Percentiles rank a stretch among this genome's conserved stretches.
Conservation (phyloP, 208 protist species). For the Acanthamoeba healyi region DNA sequence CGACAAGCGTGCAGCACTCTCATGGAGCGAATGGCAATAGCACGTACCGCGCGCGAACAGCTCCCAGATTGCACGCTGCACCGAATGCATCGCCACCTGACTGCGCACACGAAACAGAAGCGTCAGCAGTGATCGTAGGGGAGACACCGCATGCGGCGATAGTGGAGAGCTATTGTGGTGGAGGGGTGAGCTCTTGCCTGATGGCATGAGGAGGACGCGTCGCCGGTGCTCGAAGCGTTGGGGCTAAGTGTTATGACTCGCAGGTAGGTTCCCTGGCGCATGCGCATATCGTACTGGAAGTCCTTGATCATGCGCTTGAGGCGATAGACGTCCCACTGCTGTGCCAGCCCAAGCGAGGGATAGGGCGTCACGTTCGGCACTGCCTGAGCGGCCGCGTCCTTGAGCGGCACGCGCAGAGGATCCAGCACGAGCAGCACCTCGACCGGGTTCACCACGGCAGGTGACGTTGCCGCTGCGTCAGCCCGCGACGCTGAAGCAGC, state of each 20-base stretch:
- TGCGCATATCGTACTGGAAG: conserved; percentile 51
- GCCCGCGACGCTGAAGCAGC: neutral
- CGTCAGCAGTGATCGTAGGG: too few relatives aligned
- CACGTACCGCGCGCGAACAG: conserved; percentile 5
- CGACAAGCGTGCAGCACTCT: neutral
- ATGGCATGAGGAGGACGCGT: neutral
- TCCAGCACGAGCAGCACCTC: conserved; percentile 64
- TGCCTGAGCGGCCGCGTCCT: neutral
- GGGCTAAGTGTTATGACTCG: neutral
- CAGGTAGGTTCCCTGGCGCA: conserved; percentile 27
- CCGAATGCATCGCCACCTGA: neutral
- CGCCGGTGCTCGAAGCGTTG: neutral
- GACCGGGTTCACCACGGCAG: neutral
- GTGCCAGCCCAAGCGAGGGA: neutral
- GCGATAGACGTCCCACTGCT: conserved; percentile 41
- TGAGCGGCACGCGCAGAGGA: neutral
- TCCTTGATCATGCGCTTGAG: conserved; percentile 12
- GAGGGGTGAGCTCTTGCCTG: neutral
- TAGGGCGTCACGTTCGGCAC: neutral
- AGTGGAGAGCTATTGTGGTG: too few relatives aligned
- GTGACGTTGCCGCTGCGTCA: neutral
- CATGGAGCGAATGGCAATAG: neutral
- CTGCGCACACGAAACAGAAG: neutral
- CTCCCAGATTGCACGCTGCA: conserved; percentile 48
- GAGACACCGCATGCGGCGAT: too few relatives aligned